A percentile compares a stretch with the other conserved stretches of the same genome.
phyloP scores from a whole-genome alignment of 2,329 filamentous ascomycete genomes.

The Cordyceps pruinosa region DNA sequence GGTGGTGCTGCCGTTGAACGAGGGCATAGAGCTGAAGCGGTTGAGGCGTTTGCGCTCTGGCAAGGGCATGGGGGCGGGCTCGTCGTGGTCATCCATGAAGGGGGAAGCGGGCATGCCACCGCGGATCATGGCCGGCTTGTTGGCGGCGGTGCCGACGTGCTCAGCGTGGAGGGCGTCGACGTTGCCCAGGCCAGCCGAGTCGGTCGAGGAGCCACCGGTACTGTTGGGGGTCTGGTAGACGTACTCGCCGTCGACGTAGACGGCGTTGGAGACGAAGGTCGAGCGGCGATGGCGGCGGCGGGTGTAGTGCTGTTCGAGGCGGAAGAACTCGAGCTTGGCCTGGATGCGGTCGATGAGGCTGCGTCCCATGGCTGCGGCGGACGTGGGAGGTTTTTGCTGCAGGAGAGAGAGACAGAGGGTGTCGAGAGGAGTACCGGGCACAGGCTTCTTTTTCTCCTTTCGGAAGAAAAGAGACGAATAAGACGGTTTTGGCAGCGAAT shows the following conservation, averaged over 20 bases:
- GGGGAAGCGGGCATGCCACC: slow-evolving; percentile 21
- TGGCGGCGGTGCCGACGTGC: slow-evolving; percentile 19
- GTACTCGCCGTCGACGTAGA: slow-evolving; percentile 95
- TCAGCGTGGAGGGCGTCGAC: slow-evolving; percentile 32
- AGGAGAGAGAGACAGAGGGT: neutral
- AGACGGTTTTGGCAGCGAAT: neutral
- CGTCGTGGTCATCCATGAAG: slow-evolving; percentile 2
- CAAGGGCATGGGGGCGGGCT: slow-evolving; percentile 18
- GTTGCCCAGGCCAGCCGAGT: slow-evolving; percentile 29
- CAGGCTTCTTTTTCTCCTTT: too few species aligned
- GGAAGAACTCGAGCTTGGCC: slow-evolving; percentile 79
- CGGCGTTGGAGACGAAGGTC: slow-evolving; percentile 80
- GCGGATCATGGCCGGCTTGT: slow-evolving; percentile 19
- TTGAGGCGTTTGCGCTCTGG: slow-evolving; percentile 43
- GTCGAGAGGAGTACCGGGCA: neutral
- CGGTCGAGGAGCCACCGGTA: slow-evolving; percentile 50
- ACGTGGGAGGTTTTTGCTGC: neutral
- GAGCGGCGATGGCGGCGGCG: slow-evolving; percentile 78
- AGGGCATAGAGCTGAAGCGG: slow-evolving; percentile 50
- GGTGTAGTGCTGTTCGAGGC: slow-evolving; percentile 91
- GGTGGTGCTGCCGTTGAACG: slow-evolving; percentile 34
- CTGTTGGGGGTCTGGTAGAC: slow-evolving; percentile 63
- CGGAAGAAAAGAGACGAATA: neutral
- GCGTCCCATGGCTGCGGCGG: slow-evolving; percentile 34
- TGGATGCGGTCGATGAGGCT: slow-evolving; percentile 54